Evolutionary conservation across 371 early-diverging fungal species (phyloP).

Genomic region (Funneliformis caledonium): DNA sequence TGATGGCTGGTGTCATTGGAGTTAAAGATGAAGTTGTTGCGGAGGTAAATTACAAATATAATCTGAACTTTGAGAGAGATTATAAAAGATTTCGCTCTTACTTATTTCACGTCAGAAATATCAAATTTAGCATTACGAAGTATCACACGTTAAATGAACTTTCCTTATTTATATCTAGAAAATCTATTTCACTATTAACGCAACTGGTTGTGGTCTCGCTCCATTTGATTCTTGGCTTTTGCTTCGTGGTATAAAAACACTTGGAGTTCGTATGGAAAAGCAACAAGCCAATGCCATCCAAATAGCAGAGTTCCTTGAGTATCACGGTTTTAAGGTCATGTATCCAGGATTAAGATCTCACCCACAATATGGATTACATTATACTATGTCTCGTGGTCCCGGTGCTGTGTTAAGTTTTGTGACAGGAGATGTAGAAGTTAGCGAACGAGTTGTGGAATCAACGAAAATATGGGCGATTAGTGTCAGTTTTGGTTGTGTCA

Average conservation of each 20-base stretch:
- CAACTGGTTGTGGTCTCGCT: constrained; percentile 87
- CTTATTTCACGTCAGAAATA: background rate
- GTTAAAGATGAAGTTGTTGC: constrained; percentile 69
- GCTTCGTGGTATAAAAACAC: constrained; percentile 87
- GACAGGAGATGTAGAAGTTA: constrained; percentile 83
- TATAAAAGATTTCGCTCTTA: background rate
- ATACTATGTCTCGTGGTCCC: constrained; percentile 77
- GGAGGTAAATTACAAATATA: constrained; percentile 55
- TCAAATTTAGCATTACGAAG: background rate
- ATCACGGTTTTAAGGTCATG: constrained; percentile 78
- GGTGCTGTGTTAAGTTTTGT: constrained; percentile 95
- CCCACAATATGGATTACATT: constrained; percentile 87
- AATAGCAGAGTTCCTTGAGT: constrained; percentile 82
- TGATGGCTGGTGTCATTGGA: constrained; percentile 90
- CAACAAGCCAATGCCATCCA: constrained; percentile 76
- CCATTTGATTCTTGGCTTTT: constrained; percentile 91
- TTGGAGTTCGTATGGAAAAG: constrained; percentile 86
- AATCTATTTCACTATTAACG: constrained; percentile 85
- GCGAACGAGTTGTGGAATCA: constrained; percentile 85
- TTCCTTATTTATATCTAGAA: constrained; percentile 49
- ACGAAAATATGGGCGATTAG: constrained; percentile 88
- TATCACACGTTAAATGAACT: background rate
- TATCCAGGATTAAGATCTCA: constrained; percentile 89
- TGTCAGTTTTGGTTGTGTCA: constrained; percentile 96
- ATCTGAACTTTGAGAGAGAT: background rate